Conservation (phyloP, 108 stramenopile genomes). For the Skeletonema tropicum region DNA sequence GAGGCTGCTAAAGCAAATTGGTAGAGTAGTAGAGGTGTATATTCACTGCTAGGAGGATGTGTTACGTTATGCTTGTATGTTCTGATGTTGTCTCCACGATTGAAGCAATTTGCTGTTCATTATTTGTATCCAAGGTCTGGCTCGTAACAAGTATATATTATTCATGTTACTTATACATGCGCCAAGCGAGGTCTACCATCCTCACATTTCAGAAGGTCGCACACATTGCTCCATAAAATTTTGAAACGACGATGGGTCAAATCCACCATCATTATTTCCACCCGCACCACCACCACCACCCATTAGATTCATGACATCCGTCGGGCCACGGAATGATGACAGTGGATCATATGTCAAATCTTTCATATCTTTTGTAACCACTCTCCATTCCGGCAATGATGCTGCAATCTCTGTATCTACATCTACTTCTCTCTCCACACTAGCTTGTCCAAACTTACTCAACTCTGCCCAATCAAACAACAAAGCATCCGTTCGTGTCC, state of each 20-base stretch:
- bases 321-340: slow-evolving; percentile 83
- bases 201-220: slow-evolving; percentile 52
- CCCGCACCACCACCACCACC: too few species aligned
- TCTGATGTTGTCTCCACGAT: too few species aligned
- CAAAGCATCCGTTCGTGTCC: slow-evolving; percentile 70
- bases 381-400: slow-evolving; percentile 60
- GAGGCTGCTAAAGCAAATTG: too few species aligned
- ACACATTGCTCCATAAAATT: slow-evolving; percentile 78
- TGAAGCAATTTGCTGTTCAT: too few species aligned
- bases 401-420: not conserved
- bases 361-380: slow-evolving; percentile 69
- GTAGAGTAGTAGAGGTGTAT: too few species aligned
- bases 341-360: slow-evolving; percentile 79
- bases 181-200: not conserved
- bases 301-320: slow-evolving; percentile 70
- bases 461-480: slow-evolving; percentile 86
- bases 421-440: slow-evolving; percentile 6
- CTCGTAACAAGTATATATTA: too few species aligned
- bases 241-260: slow-evolving; percentile 56
- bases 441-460: slow-evolving; percentile 37
- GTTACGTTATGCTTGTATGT: too few species aligned
- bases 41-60: too few species aligned
- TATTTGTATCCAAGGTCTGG: too few species aligned
- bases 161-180: too few species aligned
- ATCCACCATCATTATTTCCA: slow-evolving; percentile 39